These are phyloP conservation scores for Bipolaris zeicola DNA, from an alignment of 2,329 filamentous ascomycete genomes.

Conservation along the genomic window DNA sequence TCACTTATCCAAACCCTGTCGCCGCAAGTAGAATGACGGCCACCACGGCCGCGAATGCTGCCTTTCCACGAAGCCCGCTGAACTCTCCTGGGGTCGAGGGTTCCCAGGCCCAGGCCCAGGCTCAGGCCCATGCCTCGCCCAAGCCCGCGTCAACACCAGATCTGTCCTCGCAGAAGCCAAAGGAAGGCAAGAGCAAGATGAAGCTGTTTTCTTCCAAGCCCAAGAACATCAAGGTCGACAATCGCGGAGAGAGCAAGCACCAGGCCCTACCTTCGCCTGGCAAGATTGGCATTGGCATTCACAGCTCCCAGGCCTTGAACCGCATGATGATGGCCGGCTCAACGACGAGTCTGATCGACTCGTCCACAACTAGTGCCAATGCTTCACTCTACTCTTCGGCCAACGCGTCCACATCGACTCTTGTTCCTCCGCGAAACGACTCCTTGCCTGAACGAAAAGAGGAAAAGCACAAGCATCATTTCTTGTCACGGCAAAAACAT, in stretches of 20 bases:
- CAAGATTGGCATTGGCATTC: constrained; percentile 67
- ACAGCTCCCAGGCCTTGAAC: constrained; percentile 68
- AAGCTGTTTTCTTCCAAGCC: constrained; percentile 77
- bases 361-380: constrained; percentile 57
- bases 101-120: constrained; percentile 17
- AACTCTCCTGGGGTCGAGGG: constrained; percentile 49
- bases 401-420: constrained; percentile 79
- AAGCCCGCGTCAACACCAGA: constrained; percentile 34
- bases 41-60: constrained; percentile 73
- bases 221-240: constrained; percentile 74
- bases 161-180: constrained; percentile 62
- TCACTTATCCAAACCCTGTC: constrained; percentile 65
- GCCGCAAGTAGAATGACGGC: constrained; percentile 67
- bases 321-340: constrained; percentile 67
- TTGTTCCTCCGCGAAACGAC: constrained; percentile 62
- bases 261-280: constrained; percentile 72
- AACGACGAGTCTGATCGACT: constrained; percentile 71
- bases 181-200: constrained; percentile 73
- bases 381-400: constrained; percentile 72
- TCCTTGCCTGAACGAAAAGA: constrained; percentile 65
- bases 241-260: constrained; percentile 63
- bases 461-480: constrained; percentile 76
- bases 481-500: constrained; percentile 77
- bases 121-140: constrained; percentile 40
- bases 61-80: constrained; percentile 68